Evolutionary conservation across 2,329 filamentous ascomycete species (phyloP), one percentile per base, ranked within the genome.

Genomic region (Lachnellula arida): DNA sequence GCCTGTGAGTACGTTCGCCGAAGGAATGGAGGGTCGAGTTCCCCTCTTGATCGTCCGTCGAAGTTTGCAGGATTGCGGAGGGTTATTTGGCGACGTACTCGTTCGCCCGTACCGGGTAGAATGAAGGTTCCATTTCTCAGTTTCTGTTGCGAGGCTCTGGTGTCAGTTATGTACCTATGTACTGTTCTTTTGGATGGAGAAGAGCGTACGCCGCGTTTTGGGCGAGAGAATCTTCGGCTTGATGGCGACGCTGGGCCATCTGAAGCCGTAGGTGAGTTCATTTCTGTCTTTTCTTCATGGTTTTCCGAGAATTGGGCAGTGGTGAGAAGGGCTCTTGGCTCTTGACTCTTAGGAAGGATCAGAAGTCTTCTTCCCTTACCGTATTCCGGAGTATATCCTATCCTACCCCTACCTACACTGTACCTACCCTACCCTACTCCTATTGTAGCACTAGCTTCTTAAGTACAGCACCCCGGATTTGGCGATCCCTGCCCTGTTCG

Each of bases 121-220:
- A 97, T 88, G 71, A 95, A 91, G 46, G 90, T 94, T 62, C 89
- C 89, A 70, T 93, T 88, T 63, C 88, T 86, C 59, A 95, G 79
- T 80, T 91, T 85, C 82, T 86, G 48, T 58, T 42, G 17, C 7
- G 25, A n/a, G 23, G 53, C 44, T 49, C 32, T 51, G 39, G 14
- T 47, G 43, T 42, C n/a, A 34, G 19, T 23, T 17, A 51, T 25
- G 14, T 12, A 50, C 11, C 25, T 34, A 37, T 11, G 28, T 40
- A 2, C 19, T 15, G 25, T 47, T 49, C 22, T 44, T 37, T 44
- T 11, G 17, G 34, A 28, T 44, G 14, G 54, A 50, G 52, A 22
- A 17, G 15, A 28, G 44, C 65, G 56, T 65, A 67, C 67, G 37
- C 58, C 62, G 49, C 65, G 62, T 46, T 65, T 63, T 32, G 63